Base-by-base conservation (phyloP, 2,329 filamentous ascomycete genomes). In the Beauveria varroae region DNA sequence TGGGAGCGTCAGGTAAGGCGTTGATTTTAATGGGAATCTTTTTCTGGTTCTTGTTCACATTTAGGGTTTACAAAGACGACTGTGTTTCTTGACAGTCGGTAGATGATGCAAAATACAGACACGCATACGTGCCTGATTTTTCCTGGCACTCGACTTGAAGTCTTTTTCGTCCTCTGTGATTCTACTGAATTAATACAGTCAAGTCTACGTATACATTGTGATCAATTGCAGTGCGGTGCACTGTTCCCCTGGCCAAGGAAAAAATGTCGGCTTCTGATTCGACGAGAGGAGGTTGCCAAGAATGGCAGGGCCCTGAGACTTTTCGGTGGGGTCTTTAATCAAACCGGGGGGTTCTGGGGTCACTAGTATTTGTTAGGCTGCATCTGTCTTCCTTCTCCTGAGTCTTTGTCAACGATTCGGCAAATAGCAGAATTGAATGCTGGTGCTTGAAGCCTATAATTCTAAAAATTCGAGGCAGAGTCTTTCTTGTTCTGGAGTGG, bases 271-370 rank as follows among this genome's bases (percentile, higher is more conserved):
- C 14, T 26, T 54, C 10, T n/a, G 47, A 50, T 50, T 50, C 24
- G 47, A 50, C 26, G 47, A 30, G 16, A 28, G 24, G 24, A 18
- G 22, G 20, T 26, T 28, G 54, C 43, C 54, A 57, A 47, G 54
- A 47, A 56, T 6, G 53, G 20, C 37, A 16, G 52, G 30, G 34
- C 10, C 22, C 16, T 55, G 52, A 28, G 41, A 57, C 54, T 26
- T 57, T 34, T 12, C 5, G 5, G 56, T 58, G 56, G 56, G 56
- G 56, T 10, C 22, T 49, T 49, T 58, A 58, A 58, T 58, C 46
- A 58, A 58, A 58, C 56, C 30, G 55, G 56, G 44, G 52, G 37
- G 34, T 14, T 14, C 34, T 14, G 34, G 34, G 34, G 34, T 37
- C 5, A 37, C 12, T 14, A 37, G 34, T n/a, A 43, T 28, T 50